Percentiles rank a stretch among this genome's conserved stretches.
These are phyloP conservation scores for Ceratopteris richardii DNA, from an alignment of 75 land plant species.

Conservation along the genomic window DNA sequence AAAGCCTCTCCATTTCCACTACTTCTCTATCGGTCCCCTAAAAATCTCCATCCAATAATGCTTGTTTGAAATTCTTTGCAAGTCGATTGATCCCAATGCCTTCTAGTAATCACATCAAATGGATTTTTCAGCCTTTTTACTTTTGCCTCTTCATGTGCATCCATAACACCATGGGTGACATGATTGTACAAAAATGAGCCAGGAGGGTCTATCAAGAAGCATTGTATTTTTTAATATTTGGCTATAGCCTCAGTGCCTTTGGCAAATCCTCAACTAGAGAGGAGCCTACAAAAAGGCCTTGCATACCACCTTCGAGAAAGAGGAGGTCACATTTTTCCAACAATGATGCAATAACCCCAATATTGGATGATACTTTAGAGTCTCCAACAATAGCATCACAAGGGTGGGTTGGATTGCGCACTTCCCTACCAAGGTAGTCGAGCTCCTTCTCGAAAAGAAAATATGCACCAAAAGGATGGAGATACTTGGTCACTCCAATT, in stretches of 20 bases:
- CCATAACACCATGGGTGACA: constrained; percentile 97
- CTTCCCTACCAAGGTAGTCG: constrained; percentile 72
- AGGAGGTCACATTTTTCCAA: constrained; percentile 51
- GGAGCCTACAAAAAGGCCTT: constrained; percentile 49
- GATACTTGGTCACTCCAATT: constrained; percentile 75
- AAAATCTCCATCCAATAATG: constrained; percentile 89
- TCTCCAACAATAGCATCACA: constrained; percentile 93
- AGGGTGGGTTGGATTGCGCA: constrained; percentile 64
- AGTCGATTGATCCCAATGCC: constrained; percentile 97
- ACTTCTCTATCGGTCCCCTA: constrained; percentile 89
- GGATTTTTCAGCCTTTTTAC: constrained; percentile 87
- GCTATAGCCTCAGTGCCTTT: too few relatives aligned
- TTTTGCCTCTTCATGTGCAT: constrained; percentile 93
- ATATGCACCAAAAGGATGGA: constrained; percentile 73
- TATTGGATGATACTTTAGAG: constrained; percentile 80
- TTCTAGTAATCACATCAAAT: constrained; percentile 95
- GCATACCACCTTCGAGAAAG: constrained; percentile 67
- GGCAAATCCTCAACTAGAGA: constrained; percentile 76
- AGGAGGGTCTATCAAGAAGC: constrained; percentile 94
- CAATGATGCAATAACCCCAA: constrained; percentile 81
- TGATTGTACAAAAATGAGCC: constrained; percentile 90
- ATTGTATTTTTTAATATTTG: constrained; percentile 69
- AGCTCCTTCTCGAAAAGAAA: constrained; percentile 93
- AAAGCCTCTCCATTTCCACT: constrained; percentile 99
- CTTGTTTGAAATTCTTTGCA: constrained; percentile 75